Base-by-base conservation (phyloP, 805 yeast species). In the Sugiyamaella marilandica region DNA sequence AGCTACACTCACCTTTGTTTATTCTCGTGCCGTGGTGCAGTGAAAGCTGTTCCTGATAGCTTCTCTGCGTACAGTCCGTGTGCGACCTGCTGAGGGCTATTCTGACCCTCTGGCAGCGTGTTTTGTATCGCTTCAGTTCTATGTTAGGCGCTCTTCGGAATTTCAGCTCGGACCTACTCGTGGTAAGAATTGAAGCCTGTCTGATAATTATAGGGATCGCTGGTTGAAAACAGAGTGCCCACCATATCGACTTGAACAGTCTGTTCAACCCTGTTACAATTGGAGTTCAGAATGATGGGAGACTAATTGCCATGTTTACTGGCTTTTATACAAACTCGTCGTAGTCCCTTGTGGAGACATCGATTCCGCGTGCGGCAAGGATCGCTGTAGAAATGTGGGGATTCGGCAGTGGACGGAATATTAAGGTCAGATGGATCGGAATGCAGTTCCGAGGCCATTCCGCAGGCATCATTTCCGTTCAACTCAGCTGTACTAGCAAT, bases 391-490 rank as follows among this genome's bases (percentile, higher is more conserved):
- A 24, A 24, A 24, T 46, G 62, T 13, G 58, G 61, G n/a, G 84
- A 70, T 49, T 75, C 70, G 61, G 55, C 35, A 35, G 31, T 39
- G 29, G 24, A 37, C 47, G 18, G 34, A 24, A 31, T 33, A 13
- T 51, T 36, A 10, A 54, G 13, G 35, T 43, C 47, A 21, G 37
- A 45, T 2, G 57, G 55, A 18, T 54, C 50, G 19, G 39, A 24
- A 37, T 39, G 52, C 11, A 48, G 29, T 24, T 41, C 51, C 21
- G 55, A 62, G 61, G 85, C 91, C 64, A 83, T 86, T 62, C 85
- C 84, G 2, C 83, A 89, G 1, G 84, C 2, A 13, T 33, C 24
- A 34, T 26, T n/a, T 49, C 45, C 19, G 47, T 14, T 13, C 29
- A 31, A 18, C 7, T 24, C n/a, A n/a, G n/a, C n/a, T 5, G 29